Evolutionary conservation across 306 rosid genomes (phyloP), one percentile per base, ranked within the genome.

Genomic region (Fragaria ananassa): DNA sequence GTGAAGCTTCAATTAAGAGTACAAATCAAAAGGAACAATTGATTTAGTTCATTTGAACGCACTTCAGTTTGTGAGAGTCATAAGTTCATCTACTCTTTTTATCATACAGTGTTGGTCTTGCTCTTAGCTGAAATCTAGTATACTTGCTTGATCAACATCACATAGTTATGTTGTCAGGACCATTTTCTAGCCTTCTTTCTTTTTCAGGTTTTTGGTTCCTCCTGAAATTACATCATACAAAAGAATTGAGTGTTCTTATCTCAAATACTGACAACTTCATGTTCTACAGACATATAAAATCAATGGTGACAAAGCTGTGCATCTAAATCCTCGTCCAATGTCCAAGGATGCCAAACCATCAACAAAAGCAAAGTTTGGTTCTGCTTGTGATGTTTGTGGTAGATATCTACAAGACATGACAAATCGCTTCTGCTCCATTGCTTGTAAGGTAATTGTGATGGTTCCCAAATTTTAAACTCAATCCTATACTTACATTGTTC

Each of bases 221-320:
- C 42, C 21, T 18, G 18, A 18, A 10, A 53, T 71, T 53, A n/a
- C 12, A 50, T 50, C 10, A 6, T 53, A 37, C 53, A 8, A 19
- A 15, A 34, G 27, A 58, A 39, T 63, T 79, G 62, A 44, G 64
- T 58, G 51, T 63, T 51, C 5, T 63, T 39, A 5, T 68, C 68
- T 35, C 21, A 31, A 67, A 74, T 83, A 73, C 66, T 70, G 45
- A 70, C 56, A 61, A 34, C 56, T 70, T 63, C 72, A 56, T 50
- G 44, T 84, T 62, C 65, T 61, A 17, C 88, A 95, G 99, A 92
- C 97, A 50, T 95, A 92, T 72, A 92, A 90, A 83, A 90, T 90
- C 78, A 95, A 95, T 42, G 93, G 94, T 27, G 96, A 90, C 79
- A 92, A 87, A 74, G 92, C 93, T 65, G 90, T 95, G 81, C 99